These are phyloP conservation scores for Stentor roeselii DNA, from an alignment of 73 alveolate genomes.

Conservation along the genomic window DNA sequence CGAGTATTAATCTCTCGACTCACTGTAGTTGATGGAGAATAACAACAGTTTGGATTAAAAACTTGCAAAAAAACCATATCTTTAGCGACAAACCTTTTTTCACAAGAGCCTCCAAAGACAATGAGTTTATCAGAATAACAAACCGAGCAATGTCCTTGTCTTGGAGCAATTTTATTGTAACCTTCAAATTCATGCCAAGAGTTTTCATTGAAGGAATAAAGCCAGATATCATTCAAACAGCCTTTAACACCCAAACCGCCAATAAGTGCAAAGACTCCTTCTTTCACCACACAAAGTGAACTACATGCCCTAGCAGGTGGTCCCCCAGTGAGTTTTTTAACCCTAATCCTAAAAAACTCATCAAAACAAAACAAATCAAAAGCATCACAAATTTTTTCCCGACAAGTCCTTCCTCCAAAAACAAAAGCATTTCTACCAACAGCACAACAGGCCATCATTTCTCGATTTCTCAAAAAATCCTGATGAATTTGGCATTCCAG, in stretches of 20 bases:
- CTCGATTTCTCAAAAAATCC: neutral
- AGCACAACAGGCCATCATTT: neutral
- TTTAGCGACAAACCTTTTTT: no score
- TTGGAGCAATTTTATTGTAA: neutral
- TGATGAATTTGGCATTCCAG: neutral
- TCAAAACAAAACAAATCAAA: neutral
- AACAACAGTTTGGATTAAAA: no score
- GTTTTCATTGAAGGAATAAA: neutral
- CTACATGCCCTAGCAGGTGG: neutral
- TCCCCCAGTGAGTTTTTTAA: neutral
- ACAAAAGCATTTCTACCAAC: neutral
- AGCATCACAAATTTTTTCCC: neutral
- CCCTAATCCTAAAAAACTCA: neutral
- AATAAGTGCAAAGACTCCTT: neutral
- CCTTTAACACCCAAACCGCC: neutral
- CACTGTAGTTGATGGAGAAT: no score
- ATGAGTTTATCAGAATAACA: neutral
- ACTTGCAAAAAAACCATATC: no score
- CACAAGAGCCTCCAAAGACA: neutral
- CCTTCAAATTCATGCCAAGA: neutral
- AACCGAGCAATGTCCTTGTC: neutral
- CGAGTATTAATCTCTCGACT: no score
- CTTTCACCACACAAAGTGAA: neutral
- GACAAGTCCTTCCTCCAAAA: slow-evolving; percentile 25
- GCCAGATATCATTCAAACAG: neutral